Base-by-base conservation (phyloP, 2,329 filamentous ascomycete genomes). In the Saccharata proteae region DNA sequence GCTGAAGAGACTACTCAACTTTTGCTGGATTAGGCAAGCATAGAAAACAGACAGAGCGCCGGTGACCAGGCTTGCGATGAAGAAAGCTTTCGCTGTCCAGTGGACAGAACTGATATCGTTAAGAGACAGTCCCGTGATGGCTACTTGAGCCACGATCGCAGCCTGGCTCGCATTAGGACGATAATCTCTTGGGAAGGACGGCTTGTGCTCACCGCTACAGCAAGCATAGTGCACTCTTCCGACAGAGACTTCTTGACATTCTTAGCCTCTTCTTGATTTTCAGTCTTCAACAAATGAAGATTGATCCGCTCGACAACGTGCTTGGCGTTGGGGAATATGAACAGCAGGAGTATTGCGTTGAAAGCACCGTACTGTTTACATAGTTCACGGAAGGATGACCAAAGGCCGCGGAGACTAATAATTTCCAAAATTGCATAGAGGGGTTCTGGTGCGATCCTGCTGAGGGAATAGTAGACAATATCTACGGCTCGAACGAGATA, bases 141-240 rank as follows among this genome's bases (percentile, higher is more conserved):
- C 41, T 5, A 43, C 36, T 34, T 43, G 41, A 3, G 38, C 39
- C n/a, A 40, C 32, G 22, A 43, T 43, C 9, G 40, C 41, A 11
- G 32, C 41, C 41, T 43, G n/a, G 24, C 10, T 4, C 9, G 15
- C 10, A 19, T 29, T 14, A 29, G 17, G 7, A 6, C 10, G 17
- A 10, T 19, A 7, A 6, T 9, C 10, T 7, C 14, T 10, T 29
- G 15, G 8, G 12, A 20, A 5, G 15, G 13, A 12, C 9, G 9
- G 9, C 20, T 8, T 6, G 13, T 6, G 37, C 40, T 12, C 30
- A 40, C 40, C 12, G 40, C 40, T 5, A 42, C 35, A 12, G 35
- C 40, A 15, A 38, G 40, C 38, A 40, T 40, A 16, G 32, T 39
- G 29, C 38, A 42, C 14, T 30, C 29, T 9, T 30, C n/a, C 3